A percentile compares a stretch with the other conserved stretches of the same genome.
Evolutionary conservation across 2,329 filamentous ascomycete genomes (phyloP).

Genomic region (Ophiostoma tasmaniense): DNA sequence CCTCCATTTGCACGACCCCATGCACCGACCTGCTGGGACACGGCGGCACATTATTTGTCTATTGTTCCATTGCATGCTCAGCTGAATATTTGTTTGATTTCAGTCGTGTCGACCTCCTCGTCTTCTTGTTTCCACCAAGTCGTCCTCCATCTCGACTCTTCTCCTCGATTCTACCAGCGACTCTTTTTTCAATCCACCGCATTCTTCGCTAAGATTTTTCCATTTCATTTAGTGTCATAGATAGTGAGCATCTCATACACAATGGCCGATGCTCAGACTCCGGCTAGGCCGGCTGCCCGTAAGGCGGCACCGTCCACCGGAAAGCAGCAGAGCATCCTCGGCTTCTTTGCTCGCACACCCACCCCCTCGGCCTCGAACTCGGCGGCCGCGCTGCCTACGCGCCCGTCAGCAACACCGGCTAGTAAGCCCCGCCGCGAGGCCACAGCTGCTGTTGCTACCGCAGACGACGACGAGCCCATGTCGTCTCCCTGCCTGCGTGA

Average conservation of each 20-base stretch:
- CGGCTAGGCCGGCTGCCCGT: conserved; percentile 30
- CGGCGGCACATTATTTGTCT: not conserved
- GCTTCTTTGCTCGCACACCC: conserved; percentile 64
- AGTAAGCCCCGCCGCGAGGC: conserved; percentile 22
- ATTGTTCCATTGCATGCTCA: not conserved
- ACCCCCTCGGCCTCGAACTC: not conserved
- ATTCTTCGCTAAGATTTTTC: not conserved
- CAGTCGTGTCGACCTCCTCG: not conserved
- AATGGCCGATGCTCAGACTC: conserved; percentile 31
- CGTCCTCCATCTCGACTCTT: not conserved
- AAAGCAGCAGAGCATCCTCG: conserved; percentile 65
- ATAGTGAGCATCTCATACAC: not conserved
- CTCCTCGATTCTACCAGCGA: not conserved
- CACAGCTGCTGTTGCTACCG: conserved; percentile 7
- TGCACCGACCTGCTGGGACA: not conserved
- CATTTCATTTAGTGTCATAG: not conserved
- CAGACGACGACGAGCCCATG: conserved; percentile 20
- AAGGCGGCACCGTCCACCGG: conserved; percentile 39
- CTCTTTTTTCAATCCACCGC: not conserved
- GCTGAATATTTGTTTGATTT: conserved; percentile 4
- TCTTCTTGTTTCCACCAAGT: not conserved
- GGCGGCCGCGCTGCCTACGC: conserved; percentile 23
- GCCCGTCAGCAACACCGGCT: conserved; percentile 18
- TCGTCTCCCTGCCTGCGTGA: conserved; percentile 37
- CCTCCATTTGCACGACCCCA: not conserved